Base-by-base conservation (phyloP, 352 stramenopile species). In the Hyaloperonospora brassicae region DNA sequence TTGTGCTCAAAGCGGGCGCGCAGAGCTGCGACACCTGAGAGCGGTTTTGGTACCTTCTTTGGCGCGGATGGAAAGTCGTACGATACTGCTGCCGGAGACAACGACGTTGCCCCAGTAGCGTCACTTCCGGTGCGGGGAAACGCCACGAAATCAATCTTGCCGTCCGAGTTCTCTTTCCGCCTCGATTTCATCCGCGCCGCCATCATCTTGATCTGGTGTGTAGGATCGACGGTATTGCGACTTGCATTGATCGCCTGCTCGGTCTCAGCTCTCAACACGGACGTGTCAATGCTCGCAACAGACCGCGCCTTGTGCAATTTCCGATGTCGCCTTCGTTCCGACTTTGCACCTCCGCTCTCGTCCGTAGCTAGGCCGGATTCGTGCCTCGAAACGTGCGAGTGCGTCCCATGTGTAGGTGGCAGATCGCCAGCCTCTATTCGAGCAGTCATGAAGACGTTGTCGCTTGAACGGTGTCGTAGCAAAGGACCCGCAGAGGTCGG, bases 171-270 rank as follows among this genome's bases (percentile, higher is more conserved):
- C 17, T 66, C 59, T 34, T 74, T 67, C 12, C 79, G 68, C 31
- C 74, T 73, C 50, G 85, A 76, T 66, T 89, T 87, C 79, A 89
- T 89, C 44, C 82, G 72, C 14, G 76, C 75, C 5, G 79, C 79
- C 17, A 87, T 76, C 2, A 67, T 72, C 47, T 84, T 84, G 64
- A 89, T 87, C 55, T 89, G 72, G 51, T 89, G 69, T 46, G 55
- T 41, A 31, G 56, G 42, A 27, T 50, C 66, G 25, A 52, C 51
- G 30, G 34, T 22, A 42, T 45, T 45, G 23, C 54, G 45, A 57
- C n/a, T 65, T 25, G 36, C 47, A 23, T 57, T 52, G 47, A 61
- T 56, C 21, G 36, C 27, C n/a, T 61, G 45, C 27, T 68, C 52
- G 10, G 30, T 57, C 24, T 69, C 60, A 21, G 45, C 6, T 45